Conservation (phyloP, 768 basidiomycete genomes). For the Russula griseocarnosa region DNA sequence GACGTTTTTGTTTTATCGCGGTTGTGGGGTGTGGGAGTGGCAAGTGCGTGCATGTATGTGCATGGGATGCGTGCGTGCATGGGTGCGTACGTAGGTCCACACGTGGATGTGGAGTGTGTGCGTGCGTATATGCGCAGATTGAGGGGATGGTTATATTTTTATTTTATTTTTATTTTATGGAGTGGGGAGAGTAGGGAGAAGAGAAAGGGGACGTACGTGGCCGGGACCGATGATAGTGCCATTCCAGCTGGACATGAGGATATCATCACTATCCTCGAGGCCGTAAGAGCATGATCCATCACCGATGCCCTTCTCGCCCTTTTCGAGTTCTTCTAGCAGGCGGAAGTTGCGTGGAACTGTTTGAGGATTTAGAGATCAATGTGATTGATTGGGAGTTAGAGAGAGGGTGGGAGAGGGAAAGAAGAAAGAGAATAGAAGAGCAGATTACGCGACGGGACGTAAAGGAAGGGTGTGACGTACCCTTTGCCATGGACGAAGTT, state of each 20-base stretch:
- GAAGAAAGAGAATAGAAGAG: background rate
- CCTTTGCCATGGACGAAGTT: constrained; percentile 3
- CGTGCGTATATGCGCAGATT: background rate
- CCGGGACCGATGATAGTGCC: constrained; percentile 99
- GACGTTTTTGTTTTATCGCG: background rate
- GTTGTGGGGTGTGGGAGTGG: background rate
- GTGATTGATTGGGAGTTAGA: background rate
- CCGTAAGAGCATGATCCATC: constrained; percentile 98
- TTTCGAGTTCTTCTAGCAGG: constrained; percentile 96
- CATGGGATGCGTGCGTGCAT: constrained; percentile 9
- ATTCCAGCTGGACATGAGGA: constrained; percentile 98
- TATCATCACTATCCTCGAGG: constrained; percentile 91
- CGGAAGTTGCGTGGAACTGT: constrained; percentile 95
- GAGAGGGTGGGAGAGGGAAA: background rate
- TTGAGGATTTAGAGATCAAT: background rate
- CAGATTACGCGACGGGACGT: background rate
- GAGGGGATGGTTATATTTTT: constrained; percentile 5
- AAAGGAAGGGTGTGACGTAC: background rate
- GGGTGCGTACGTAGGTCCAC: background rate
- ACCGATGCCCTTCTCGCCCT: constrained; percentile 99
- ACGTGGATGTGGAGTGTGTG: background rate
- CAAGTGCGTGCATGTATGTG: constrained; percentile 11
- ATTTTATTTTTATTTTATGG: background rate
- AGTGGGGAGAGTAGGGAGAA: background rate
- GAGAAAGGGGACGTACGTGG: constrained; percentile 57